These are phyloP conservation scores for Ophiostoma populinum DNA, from an alignment of 2,329 filamentous ascomycete species.

Conservation along the genomic window DNA sequence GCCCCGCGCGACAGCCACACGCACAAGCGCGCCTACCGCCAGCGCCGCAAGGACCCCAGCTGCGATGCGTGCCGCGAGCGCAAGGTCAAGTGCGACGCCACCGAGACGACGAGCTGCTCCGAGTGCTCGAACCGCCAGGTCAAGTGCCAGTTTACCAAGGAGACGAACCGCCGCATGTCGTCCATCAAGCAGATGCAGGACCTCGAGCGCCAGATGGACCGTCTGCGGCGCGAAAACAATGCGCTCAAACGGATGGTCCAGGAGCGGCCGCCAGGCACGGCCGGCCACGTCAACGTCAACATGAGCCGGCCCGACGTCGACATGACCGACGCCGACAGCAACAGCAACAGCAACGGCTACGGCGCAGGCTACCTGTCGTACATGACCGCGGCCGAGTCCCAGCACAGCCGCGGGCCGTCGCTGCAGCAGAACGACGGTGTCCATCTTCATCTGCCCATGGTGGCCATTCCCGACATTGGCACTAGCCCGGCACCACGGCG, in stretches of 20 bases:
- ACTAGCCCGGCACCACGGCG: conserved; percentile 47
- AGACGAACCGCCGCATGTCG: conserved; percentile 96
- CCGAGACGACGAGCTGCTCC: conserved; percentile 87
- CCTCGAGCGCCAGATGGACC: conserved; percentile 75
- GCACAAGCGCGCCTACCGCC: conserved; percentile 74
- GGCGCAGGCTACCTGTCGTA: too few relatives aligned
- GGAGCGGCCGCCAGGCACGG: conserved; percentile 26
- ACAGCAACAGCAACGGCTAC: not conserved
- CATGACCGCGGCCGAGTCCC: too few relatives aligned
- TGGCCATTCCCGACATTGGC: conserved; percentile 43
- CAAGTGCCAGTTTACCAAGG: conserved; percentile 97
- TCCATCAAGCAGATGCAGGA: conserved; percentile 99
- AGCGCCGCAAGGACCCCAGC: conserved; percentile 88
- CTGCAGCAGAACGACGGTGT: too few relatives aligned
- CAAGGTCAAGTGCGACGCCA: conserved; percentile 84
- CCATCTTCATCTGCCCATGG: conserved; percentile 3
- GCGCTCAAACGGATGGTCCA: conserved; percentile 50
- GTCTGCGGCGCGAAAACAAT: conserved; percentile 63
- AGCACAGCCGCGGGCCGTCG: too few relatives aligned
- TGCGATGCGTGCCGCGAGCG: conserved; percentile 90
- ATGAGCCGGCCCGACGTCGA: not conserved
- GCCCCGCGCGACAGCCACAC: too few relatives aligned
- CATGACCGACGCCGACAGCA: not conserved
- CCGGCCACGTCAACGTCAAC: conserved; percentile 9
- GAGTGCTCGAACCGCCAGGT: conserved; percentile 94